A percentile compares a stretch with the other conserved stretches of the same genome.
phyloP scores from a whole-genome alignment of 768 basidiomycete species.

The Phlegmacium glaucopus region DNA sequence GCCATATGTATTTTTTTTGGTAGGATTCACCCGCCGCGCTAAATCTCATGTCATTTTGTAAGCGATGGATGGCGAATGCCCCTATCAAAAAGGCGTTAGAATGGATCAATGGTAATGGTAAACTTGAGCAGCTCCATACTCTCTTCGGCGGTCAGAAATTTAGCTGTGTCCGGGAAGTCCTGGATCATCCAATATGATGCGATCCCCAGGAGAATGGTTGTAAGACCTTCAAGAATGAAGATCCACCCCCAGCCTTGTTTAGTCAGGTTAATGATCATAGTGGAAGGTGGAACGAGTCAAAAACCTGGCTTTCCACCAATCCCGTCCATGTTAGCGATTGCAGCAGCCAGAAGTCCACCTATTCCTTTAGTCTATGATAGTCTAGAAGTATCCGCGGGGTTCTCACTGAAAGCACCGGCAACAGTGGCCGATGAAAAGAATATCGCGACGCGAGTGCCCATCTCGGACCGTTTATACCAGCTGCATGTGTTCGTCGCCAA shows the following conservation, averaged over 20 bases:
- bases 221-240: constrained; percentile 71
- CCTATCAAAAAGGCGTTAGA: constrained; percentile 29
- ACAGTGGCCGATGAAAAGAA: constrained; percentile 83
- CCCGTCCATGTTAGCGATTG: constrained; percentile 70
- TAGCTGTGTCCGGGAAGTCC: constrained; percentile 76
- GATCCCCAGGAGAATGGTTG: constrained; percentile 56
- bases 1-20: constrained; percentile 50
- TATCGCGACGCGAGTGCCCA: constrained; percentile 64
- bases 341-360: constrained; percentile 66
- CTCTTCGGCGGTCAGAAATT: constrained; percentile 64
- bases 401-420: constrained; percentile 69
- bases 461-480: constrained; percentile 80
- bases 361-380: neutral
- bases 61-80: constrained; percentile 58
- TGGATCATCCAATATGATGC: constrained; percentile 71
- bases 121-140: constrained; percentile 29
- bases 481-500: constrained; percentile 26
- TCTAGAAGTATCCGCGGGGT: neutral
- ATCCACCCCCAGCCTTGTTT: constrained; percentile 60
- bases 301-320: constrained; percentile 55
- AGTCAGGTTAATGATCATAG: neutral
- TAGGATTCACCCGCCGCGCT: constrained; percentile 63
- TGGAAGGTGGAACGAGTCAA: constrained; percentile 11
- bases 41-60: constrained; percentile 61
- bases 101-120: neutral